A percentile compares a stretch with the other conserved stretches of the same genome.
Evolutionary conservation across 2,329 filamentous ascomycete genomes (phyloP).

Genomic region (Venturia pyrina): DNA sequence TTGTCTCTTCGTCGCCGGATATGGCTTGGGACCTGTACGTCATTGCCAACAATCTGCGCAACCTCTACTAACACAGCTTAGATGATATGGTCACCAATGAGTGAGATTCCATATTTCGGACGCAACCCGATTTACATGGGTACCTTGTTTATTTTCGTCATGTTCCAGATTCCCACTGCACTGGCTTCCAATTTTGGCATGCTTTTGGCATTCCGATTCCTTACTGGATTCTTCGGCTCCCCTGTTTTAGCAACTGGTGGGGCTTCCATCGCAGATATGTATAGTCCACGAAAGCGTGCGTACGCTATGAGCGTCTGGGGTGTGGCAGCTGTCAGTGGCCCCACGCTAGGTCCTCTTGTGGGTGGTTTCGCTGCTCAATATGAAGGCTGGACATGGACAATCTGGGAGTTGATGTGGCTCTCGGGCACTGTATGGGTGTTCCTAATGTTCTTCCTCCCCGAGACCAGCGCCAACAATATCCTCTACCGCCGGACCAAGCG

Average conservation of each 20-base stretch:
- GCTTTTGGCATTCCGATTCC: slow-evolving; percentile 56
- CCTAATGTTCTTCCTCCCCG: slow-evolving; percentile 34
- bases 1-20: slow-evolving; percentile 25
- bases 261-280: slow-evolving; percentile 32
- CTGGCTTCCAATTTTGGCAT: slow-evolving; percentile 55
- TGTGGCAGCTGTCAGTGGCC: slow-evolving; percentile 31
- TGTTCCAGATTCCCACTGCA: slow-evolving; percentile 33
- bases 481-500: slow-evolving; percentile 28
- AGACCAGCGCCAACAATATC: slow-evolving; percentile 47
- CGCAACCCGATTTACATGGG: slow-evolving; percentile 59
- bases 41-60: slow-evolving; percentile 54
- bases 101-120: slow-evolving; percentile 54
- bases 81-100: slow-evolving; percentile 60
- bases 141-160: slow-evolving; percentile 53
- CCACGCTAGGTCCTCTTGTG: slow-evolving; percentile 30
- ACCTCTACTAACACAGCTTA: slow-evolving; percentile 58
- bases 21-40: slow-evolving; percentile 56
- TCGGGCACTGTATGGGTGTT: slow-evolving; percentile 28
- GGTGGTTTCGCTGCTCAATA: slow-evolving; percentile 34
- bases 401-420: slow-evolving; percentile 36
- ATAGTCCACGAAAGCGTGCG: slow-evolving; percentile 23
- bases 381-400: slow-evolving; percentile 33
- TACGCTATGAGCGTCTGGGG: slow-evolving; percentile 26
- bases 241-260: slow-evolving; percentile 32
- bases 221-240: slow-evolving; percentile 24